phyloP scores from a whole-genome alignment of 306 rosid species.

The Psophocarpus tetragonolobus region DNA sequence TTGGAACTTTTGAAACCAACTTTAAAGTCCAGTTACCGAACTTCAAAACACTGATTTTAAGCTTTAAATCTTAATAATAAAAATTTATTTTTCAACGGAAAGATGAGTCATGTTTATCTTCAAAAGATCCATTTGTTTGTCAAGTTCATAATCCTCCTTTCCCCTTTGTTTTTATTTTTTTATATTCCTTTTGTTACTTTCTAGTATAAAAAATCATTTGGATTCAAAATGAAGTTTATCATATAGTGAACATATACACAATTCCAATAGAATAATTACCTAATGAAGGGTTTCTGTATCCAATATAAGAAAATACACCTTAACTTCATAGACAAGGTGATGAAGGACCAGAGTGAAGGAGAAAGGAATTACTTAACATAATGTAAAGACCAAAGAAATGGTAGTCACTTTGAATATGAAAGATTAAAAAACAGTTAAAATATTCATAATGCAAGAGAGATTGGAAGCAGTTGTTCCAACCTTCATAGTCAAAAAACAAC shows the following conservation, averaged over 20 bases:
- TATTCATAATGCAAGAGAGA: conserved; percentile 1
- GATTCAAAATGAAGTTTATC: not conserved
- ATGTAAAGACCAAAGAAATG: conserved; percentile 12
- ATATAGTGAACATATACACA: not conserved
- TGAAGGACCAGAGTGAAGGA: not conserved
- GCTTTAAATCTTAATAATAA: not conserved
- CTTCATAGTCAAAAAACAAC: conserved; percentile 17
- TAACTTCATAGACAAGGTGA: not conserved
- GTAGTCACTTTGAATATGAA: not conserved
- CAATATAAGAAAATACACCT: not conserved
- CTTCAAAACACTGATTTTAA: not conserved
- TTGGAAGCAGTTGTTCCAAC: not conserved
- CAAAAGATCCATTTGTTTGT: not conserved
- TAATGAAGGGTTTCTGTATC: not conserved
- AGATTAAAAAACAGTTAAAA: not conserved
- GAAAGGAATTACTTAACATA: conserved; percentile 2
- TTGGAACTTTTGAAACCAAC: too few relatives aligned
- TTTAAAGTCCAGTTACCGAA: too few relatives aligned
- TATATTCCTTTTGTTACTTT: not conserved
- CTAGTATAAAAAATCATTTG: not conserved
- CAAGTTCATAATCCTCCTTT: not conserved
- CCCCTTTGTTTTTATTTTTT: too few relatives aligned
- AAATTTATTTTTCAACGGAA: not conserved
- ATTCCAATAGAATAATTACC: not conserved
- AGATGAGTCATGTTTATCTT: not conserved